These are phyloP conservation scores for Tricholoma matsutake DNA, from an alignment of 768 basidiomycete species.

Conservation along the genomic window DNA sequence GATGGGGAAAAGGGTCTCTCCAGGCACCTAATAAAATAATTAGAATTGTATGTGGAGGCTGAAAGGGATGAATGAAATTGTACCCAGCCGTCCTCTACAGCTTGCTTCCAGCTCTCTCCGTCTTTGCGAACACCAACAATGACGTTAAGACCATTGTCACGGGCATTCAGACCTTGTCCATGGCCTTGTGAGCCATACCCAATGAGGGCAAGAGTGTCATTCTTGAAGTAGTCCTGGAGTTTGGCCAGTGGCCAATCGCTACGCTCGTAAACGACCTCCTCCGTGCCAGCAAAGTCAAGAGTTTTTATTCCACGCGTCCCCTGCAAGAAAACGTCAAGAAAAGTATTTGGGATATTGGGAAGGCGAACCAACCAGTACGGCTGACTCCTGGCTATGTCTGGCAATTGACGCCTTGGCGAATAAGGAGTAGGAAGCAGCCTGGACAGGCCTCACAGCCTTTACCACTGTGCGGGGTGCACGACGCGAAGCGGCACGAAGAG, in stretches of 20 bases:
- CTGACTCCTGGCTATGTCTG: slow-evolving; percentile 33
- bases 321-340: slow-evolving; percentile 26
- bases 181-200: slow-evolving; percentile 99
- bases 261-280: slow-evolving; percentile 93
- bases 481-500: slow-evolving; percentile 63
- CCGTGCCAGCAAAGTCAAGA: slow-evolving; percentile 92
- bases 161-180: slow-evolving; percentile 97
- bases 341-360: background rate
- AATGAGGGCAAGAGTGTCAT: slow-evolving; percentile 98
- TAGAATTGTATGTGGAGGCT: background rate
- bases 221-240: slow-evolving; percentile 99
- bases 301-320: slow-evolving; percentile 85
- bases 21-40: slow-evolving; percentile 63
- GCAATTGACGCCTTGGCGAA: slow-evolving; percentile 48
- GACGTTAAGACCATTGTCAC: slow-evolving; percentile 98
- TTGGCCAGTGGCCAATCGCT: slow-evolving; percentile 97
- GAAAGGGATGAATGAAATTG: slow-evolving; percentile 18
- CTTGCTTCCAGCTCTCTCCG: slow-evolving; percentile 96
- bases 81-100: slow-evolving; percentile 94
- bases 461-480: slow-evolving; percentile 53
- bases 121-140: slow-evolving; percentile 97
- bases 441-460: slow-evolving; percentile 38
- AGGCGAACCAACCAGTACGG: slow-evolving; percentile 30
- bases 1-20: slow-evolving; percentile 96
- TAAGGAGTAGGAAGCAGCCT: slow-evolving; percentile 67